Conservation (phyloP, 345 rosid species). For the Linum usitatissimum region DNA sequence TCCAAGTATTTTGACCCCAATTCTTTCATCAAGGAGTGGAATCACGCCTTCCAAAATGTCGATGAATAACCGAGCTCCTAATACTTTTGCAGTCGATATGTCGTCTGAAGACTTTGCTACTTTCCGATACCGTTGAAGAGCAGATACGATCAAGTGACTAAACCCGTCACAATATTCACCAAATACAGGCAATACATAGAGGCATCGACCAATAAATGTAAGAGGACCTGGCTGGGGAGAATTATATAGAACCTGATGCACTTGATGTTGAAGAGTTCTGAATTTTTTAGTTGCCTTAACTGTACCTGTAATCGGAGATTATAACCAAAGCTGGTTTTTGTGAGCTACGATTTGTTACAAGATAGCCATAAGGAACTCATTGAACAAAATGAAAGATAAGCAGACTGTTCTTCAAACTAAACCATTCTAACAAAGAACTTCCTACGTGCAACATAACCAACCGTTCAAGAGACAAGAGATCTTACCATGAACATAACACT, state of each 20-base stretch:
- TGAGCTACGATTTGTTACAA: background rate
- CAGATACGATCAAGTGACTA: conserved; percentile 76
- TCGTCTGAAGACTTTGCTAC: conserved; percentile 26
- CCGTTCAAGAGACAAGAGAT: conserved; percentile 1
- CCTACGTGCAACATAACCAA: background rate
- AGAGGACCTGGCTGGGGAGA: conserved; percentile 72
- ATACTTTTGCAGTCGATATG: conserved; percentile 34
- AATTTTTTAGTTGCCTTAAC: conserved; percentile 65
- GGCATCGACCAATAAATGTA: conserved; percentile 52
- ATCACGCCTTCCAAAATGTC: conserved; percentile 39
- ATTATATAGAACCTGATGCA: conserved; percentile 41
- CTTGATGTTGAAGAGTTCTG: conserved; percentile 60
- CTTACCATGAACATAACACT: conserved; percentile 63
- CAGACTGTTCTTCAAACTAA: background rate
- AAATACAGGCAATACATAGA: conserved; percentile 61
- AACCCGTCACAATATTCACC: conserved; percentile 65
- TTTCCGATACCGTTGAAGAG: conserved; percentile 57
- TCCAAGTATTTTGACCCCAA: conserved; percentile 48
- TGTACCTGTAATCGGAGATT: conserved; percentile 40
- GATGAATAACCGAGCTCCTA: conserved; percentile 54
- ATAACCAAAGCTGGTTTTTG: background rate
- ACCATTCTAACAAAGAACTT: background rate
- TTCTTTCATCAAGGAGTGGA: conserved; percentile 43
- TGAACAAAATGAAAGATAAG: background rate
- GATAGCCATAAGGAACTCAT: background rate